Evolutionary conservation across 139 green algal species (phyloP), one percentile per base, ranked within the genome.

Genomic region (Chlorella sorokiniana): DNA sequence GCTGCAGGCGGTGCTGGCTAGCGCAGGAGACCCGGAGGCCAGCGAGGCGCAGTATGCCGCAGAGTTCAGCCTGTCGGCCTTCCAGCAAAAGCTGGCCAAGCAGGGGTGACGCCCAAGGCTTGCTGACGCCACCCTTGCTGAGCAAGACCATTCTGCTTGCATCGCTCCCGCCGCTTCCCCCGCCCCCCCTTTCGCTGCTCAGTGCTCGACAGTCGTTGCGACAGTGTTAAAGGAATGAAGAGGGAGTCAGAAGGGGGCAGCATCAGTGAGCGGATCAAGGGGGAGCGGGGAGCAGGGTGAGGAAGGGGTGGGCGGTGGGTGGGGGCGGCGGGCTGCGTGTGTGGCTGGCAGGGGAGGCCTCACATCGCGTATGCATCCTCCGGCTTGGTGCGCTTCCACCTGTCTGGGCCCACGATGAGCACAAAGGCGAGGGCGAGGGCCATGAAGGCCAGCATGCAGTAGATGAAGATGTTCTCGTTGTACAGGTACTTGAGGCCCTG

Each of bases 401-500:
- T 79, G 37, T 88, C 84, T 20, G 91, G 89, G 0, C 89, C 87
- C 45, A 75, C 73, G 9, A 95, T 68, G 8, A 85, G 45, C 11
- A 91, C 59, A 9, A 52, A 87, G 7, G 89, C 31, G 0, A 83
- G 45, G 23, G 89, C 89, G 31, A 94, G 48, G 27, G 76, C 85
- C 51, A 88, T 81, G 54, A 94, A 86, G 25, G 45, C 72, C 38
- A 88, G 64, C 78, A 74, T 65, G 51, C 48, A 69, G 85, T 95
- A 96, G 35, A 95, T 81, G 72, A 95, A 97, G n/a, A 97, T 85
- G 81, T 96, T 94, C 76, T 94, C 83, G 25, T 86, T 89, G 88
- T 97, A 98, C 40, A 98, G 78, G 80, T 93, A 97, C n/a, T 85
- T 87, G 22, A 98, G 85, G n/a, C 95, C 95, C 72, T 88, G 83